Conservation (phyloP, 768 basidiomycete species). For the Boletellus emodensis region DNA sequence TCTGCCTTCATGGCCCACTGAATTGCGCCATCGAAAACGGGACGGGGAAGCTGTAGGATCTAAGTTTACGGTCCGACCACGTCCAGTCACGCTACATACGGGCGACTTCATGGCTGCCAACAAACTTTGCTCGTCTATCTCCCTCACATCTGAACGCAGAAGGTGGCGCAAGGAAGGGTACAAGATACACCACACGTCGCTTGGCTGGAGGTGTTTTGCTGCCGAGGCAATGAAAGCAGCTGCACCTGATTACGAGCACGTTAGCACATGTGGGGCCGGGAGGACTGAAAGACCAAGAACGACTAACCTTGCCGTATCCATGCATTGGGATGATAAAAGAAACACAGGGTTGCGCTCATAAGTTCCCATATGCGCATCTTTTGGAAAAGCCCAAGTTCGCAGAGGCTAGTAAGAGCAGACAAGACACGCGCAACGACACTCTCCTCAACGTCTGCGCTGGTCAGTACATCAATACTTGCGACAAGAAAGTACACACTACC, state of each 20-base stretch:
- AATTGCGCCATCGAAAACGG: constrained; percentile 80
- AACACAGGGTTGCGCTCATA: constrained; percentile 81
- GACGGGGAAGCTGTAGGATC: constrained; percentile 48
- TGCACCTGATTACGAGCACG: constrained; percentile 50
- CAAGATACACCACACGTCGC: constrained; percentile 96
- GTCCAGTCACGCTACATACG: constrained; percentile 42
- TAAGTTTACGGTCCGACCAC: background rate
- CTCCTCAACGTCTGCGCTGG: constrained; percentile 83
- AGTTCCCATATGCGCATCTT: constrained; percentile 98
- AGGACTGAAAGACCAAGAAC: background rate
- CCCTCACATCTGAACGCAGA: constrained; percentile 75
- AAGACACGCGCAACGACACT: constrained; percentile 89
- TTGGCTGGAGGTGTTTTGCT: constrained; percentile 72
- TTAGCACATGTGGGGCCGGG: background rate
- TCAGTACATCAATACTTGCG: constrained; percentile 2
- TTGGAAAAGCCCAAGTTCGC: constrained; percentile 85
- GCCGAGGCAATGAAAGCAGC: constrained; percentile 86
- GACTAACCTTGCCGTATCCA: constrained; percentile 91
- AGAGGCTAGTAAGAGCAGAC: constrained; percentile 80
- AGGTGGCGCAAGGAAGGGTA: constrained; percentile 89
- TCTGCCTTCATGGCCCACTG: constrained; percentile 87
- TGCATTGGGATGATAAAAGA: constrained; percentile 90
- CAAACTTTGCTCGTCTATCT: constrained; percentile 71
- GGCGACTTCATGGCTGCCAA: constrained; percentile 73
- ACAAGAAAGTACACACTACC: constrained; percentile 45